Evolutionary conservation across 768 basidiomycete genomes (phyloP), one percentile per base, ranked within the genome.

Genomic region (Porphyrellus cyaneotinctus): DNA sequence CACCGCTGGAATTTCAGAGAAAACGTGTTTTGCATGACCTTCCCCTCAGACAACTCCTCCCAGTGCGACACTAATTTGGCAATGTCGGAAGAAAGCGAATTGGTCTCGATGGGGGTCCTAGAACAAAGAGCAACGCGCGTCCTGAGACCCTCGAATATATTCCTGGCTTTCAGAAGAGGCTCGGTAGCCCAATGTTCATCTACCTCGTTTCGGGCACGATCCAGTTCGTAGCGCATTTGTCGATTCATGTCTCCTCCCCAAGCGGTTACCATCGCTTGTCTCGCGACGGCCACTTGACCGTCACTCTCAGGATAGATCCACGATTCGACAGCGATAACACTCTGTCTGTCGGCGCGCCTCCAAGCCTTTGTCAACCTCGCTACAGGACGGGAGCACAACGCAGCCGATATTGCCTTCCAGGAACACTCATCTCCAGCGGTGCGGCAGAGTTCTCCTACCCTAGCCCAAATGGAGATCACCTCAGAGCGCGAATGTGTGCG

Each of bases 351-450:
- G 0, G 88, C 86, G 18, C 89, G 75, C 60, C 81, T 83, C 91
- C 91, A 93, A 6, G 77, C 87, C 66, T 89, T 90, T 45, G 84
- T 86, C 44, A 92, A 67, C 33, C 91, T 73, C 10, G 88, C 87
- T 20, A 93, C 76, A 17, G 91, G 85, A 24, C 83, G 74, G 15
- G 85, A 84, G 55, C 85, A 88, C 15, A 92, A 65, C 8, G 85
- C 91, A 13, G 77, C 74, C n/a, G 68, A 69, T 47, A 92, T 85
- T 2, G 89, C 89, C 37, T 74, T 78, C 87, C 87, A 93, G 14
- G 88, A 82, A 53, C 84, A 87, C 62, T 88, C 87, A 58, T 93
- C 90, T 0, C 91, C 91, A 3, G 75, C 73, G n/a, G 73, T 62
- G 10, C 90, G 76, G 54, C 87, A 87, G 24, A 85, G 66, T 61